These are phyloP conservation scores for Alternaria postmessia DNA, from an alignment of 2,329 filamentous ascomycete species.

Conservation along the genomic window DNA sequence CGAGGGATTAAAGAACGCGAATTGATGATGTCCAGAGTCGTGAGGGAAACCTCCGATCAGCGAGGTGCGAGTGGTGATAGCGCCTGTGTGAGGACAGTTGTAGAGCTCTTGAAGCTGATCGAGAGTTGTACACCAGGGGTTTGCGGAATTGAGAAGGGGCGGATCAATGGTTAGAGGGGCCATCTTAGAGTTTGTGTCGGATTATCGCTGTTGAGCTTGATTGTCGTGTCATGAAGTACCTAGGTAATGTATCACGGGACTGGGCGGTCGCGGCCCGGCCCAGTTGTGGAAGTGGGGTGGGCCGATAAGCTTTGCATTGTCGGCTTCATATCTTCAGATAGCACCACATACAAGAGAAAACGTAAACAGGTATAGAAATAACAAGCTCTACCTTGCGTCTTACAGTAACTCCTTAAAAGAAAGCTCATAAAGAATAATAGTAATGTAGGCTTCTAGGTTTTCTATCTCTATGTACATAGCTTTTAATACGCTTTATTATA, in stretches of 20 bases:
- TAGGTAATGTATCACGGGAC: not conserved
- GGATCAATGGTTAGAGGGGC: slow-evolving; percentile 63
- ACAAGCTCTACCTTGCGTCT: too few species aligned
- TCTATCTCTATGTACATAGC: too few species aligned
- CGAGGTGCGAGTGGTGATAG: slow-evolving; percentile 77
- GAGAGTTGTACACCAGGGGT: slow-evolving; percentile 75
- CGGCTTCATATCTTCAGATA: too few species aligned
- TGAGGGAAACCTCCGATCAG: slow-evolving; percentile 72
- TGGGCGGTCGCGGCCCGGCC: not conserved
- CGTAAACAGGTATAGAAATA: too few species aligned
- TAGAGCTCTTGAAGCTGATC: slow-evolving; percentile 70
- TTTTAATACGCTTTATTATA: too few species aligned
- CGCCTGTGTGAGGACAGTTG: slow-evolving; percentile 69
- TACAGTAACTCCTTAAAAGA: too few species aligned
- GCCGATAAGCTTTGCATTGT: too few species aligned
- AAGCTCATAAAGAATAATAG: too few species aligned
- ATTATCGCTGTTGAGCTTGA: not conserved
- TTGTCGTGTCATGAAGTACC: not conserved
- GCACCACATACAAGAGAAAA: too few species aligned
- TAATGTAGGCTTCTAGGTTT: too few species aligned
- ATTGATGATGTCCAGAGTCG: slow-evolving; percentile 67
- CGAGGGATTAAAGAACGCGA: slow-evolving; percentile 67
- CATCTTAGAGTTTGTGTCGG: slow-evolving; percentile 20
- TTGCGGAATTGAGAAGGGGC: slow-evolving; percentile 77
- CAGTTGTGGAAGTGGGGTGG: too few species aligned